Evolutionary conservation across 2,329 filamentous ascomycete species (phyloP).

Genomic region (Cladobotryum protrusum): DNA sequence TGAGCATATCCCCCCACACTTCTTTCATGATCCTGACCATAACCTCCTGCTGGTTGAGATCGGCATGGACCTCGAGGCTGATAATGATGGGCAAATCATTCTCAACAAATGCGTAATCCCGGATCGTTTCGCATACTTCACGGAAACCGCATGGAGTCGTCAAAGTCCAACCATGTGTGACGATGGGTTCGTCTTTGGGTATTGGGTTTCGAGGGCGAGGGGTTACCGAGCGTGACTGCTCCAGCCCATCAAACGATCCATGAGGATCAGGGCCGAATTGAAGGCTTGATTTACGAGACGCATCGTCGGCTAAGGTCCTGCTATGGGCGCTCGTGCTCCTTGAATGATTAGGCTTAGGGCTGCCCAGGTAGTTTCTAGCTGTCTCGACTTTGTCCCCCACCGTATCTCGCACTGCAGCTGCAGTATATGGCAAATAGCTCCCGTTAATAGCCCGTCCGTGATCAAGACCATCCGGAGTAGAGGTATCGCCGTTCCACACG

Average conservation of each 20-base stretch:
- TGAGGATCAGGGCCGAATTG: slow-evolving; percentile 22
- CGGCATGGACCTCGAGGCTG: slow-evolving; percentile 85
- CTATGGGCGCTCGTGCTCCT: slow-evolving; percentile 36
- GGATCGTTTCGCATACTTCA: slow-evolving; percentile 75
- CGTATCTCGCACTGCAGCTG: slow-evolving; percentile 34
- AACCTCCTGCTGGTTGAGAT: slow-evolving; percentile 73
- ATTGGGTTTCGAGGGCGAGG: slow-evolving; percentile 20
- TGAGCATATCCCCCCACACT: slow-evolving; percentile 70
- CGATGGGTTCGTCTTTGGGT: slow-evolving; percentile 62
- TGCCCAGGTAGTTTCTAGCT: slow-evolving; percentile 22
- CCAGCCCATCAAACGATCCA: slow-evolving; percentile 30
- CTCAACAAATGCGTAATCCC: slow-evolving; percentile 68
- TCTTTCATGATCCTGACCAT: slow-evolving; percentile 95
- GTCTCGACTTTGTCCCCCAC: slow-evolving; percentile 26
- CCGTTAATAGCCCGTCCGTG: slow-evolving; percentile 44
- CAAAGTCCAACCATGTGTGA: slow-evolving; percentile 77
- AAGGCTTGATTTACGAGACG: slow-evolving; percentile 26
- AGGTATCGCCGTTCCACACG: slow-evolving; percentile 73
- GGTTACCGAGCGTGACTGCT: slow-evolving; percentile 21
- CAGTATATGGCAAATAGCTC: slow-evolving; percentile 39
- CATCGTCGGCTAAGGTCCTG: slow-evolving; percentile 23
- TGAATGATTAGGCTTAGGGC: slow-evolving; percentile 27
- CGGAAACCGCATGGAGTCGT: slow-evolving; percentile 83
- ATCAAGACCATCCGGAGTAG: slow-evolving; percentile 29
- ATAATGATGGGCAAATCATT: slow-evolving; percentile 81